A percentile compares a stretch with the other conserved stretches of the same genome.
Conservation (phyloP, 108 stramenopile species). For the Heterococcus sp. region DNA sequence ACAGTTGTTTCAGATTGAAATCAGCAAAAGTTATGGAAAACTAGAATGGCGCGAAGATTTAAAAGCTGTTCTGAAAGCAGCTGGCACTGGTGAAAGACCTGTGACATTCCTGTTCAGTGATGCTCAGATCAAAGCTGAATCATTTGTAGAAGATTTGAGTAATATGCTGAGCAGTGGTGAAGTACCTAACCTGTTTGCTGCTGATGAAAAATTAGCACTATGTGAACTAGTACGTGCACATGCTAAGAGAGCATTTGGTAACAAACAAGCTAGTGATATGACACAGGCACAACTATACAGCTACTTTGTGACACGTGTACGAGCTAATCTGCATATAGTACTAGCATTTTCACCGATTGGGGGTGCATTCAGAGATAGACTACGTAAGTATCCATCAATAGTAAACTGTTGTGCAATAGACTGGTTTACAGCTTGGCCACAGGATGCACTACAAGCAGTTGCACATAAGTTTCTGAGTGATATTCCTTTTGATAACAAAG, state of each 20-base stretch:
- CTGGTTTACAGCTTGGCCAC: slow-evolving; percentile 69
- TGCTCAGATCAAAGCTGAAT: slow-evolving; percentile 65
- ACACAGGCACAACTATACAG: too few relatives aligned
- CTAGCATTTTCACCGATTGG: slow-evolving; percentile 69
- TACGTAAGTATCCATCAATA: slow-evolving; percentile 64
- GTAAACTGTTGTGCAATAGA: slow-evolving; percentile 70
- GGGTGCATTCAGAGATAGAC: slow-evolving; percentile 65
- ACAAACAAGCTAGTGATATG: slow-evolving; percentile 15
- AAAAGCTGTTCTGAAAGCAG: slow-evolving; percentile 57
- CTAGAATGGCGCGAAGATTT: slow-evolving; percentile 68
- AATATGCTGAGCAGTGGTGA: slow-evolving; percentile 69
- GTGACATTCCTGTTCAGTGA: slow-evolving; percentile 65
- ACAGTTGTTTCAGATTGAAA: slow-evolving; percentile 61
- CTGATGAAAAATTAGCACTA: slow-evolving; percentile 59
- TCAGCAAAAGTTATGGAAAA: slow-evolving; percentile 63
- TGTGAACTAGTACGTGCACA: slow-evolving; percentile 46
- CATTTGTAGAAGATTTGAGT: slow-evolving; percentile 69
- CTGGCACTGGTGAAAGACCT: slow-evolving; percentile 54
- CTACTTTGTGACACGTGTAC: slow-evolving; percentile 61
- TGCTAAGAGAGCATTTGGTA: slow-evolving; percentile 43
- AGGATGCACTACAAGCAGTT: slow-evolving; percentile 63
- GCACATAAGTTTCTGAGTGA: slow-evolving; percentile 57
- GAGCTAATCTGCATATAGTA: slow-evolving; percentile 62
- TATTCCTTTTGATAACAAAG: slow-evolving; percentile 52
- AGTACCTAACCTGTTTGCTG: slow-evolving; percentile 66